Conservation (phyloP, 495 filamentous ascomycete species). For the Neurospora sp. region DNA sequence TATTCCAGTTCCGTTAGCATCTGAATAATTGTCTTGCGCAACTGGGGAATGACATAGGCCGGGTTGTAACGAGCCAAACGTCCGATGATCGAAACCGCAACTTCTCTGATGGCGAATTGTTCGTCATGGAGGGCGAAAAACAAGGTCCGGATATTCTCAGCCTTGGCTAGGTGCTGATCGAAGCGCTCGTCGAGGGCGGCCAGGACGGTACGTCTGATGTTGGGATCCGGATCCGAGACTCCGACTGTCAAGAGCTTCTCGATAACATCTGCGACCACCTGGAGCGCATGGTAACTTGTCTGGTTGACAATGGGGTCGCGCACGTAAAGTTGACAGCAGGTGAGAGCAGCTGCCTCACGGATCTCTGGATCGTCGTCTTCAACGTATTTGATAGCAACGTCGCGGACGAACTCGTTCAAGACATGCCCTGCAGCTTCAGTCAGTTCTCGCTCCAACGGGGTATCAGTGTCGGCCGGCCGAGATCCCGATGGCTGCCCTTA, state of each 20-base stretch:
- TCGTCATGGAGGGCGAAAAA: slow-evolving; percentile 98
- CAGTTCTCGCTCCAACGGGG: slow-evolving; percentile 3
- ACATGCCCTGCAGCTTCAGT: slow-evolving; percentile 55
- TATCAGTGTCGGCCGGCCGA: background rate
- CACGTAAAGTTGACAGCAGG: slow-evolving; percentile 94
- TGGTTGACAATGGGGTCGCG: slow-evolving; percentile 95
- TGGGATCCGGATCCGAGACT: slow-evolving; percentile 79
- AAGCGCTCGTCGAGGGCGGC: slow-evolving; percentile 85
- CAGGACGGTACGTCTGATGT: slow-evolving; percentile 80
- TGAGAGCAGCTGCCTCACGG: slow-evolving; percentile 86
- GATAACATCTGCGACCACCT: slow-evolving; percentile 95
- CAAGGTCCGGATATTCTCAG: slow-evolving; percentile 88
- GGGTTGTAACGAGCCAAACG: slow-evolving; percentile 86
- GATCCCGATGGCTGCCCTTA: background rate
- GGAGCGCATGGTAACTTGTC: slow-evolving; percentile 89
- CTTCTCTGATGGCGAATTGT: slow-evolving; percentile 81
- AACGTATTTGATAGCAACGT: slow-evolving; percentile 95
- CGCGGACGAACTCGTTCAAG: slow-evolving; percentile 94
- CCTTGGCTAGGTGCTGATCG: slow-evolving; percentile 86
- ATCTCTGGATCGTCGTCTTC: slow-evolving; percentile 92
- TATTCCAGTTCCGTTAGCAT: slow-evolving; percentile 91
- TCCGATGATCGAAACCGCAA: slow-evolving; percentile 90
- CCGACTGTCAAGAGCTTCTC: slow-evolving; percentile 91
- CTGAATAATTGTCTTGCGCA: slow-evolving; percentile 91
- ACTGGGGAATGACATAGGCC: slow-evolving; percentile 89